Conservation (phyloP, 2,329 filamentous ascomycete genomes). For the Arachnopeziza araneosa region DNA sequence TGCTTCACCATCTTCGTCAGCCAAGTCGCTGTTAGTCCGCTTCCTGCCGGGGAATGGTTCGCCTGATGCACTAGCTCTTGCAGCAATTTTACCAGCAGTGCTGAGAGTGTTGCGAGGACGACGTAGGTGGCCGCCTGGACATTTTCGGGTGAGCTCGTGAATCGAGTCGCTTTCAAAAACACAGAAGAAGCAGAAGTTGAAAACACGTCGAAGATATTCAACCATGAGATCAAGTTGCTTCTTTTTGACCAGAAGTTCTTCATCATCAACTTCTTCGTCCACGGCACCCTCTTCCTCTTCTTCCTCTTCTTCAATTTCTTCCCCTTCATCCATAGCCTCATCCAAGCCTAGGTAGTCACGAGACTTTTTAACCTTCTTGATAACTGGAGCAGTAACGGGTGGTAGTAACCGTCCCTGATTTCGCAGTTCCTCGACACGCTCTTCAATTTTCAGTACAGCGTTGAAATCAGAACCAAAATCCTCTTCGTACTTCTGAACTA, state of each 20-base stretch:
- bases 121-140: conserved; percentile 92
- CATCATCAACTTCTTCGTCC: conserved; percentile 81
- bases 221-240: conserved; percentile 95
- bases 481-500: conserved; percentile 79
- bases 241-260: conserved; percentile 86
- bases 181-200: conserved; percentile 99
- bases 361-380: conserved; percentile 60
- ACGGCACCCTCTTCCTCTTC: conserved; percentile 60
- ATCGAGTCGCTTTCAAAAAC: conserved; percentile 98
- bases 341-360: conserved; percentile 52
- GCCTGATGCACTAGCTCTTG: conserved; percentile 75
- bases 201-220: conserved; percentile 92
- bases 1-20: conserved; percentile 46
- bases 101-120: conserved; percentile 83
- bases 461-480: conserved; percentile 75
- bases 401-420: conserved; percentile 73
- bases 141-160: conserved; percentile 92
- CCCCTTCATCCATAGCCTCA: conserved; percentile 55
- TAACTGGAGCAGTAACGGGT: conserved; percentile 44
- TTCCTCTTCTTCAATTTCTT: conserved; percentile 70
- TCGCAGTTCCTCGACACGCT: conserved; percentile 76
- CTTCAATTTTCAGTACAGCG: conserved; percentile 74
- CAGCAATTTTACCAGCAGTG: conserved; percentile 75
- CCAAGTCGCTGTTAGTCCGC: conserved; percentile 50
- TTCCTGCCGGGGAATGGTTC: conserved; percentile 82